Base-by-base conservation (phyloP, 257 asterid genomes). In the Penstemon eatonii region DNA sequence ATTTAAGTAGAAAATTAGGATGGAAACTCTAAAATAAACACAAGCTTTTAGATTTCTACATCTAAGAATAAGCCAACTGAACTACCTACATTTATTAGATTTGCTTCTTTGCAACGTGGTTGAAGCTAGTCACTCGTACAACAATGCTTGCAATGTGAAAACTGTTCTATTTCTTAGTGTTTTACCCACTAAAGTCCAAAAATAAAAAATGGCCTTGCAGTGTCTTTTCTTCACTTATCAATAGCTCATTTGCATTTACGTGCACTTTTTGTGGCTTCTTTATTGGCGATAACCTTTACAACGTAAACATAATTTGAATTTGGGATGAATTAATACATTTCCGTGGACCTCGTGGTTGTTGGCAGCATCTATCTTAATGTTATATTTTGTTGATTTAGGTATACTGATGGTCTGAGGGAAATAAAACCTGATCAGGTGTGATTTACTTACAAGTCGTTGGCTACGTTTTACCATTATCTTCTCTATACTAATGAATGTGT, bases 361-460 rank as follows among this genome's bases (percentile, higher is more conserved):
- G 25, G 67, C 53, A 25, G 10, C 15, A 69, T 73, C 42, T 12
- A 11, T 64, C 44, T 60, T 47, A 54, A 47, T 63, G 45, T 60
- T 47, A 8, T 76, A 9, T 64, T 73, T 73, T 75, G 69, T 65
- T 69, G 73, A 50, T 81, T 55, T 86, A 92, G 98, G 98, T 92
- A 92, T 66, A 90, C 96, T 42, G 98, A 92, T 73, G 76, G 87
- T 58, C 77, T 92, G 80, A 72, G 71, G 73, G 95, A 79, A 60
- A 71, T 92, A 69, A 78, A 85, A 67, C 89, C 88, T 67, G 85
- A 85, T 80, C 97, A 90, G 96, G 98, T 92, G 71, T 68, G 84
- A 41, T 68, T 73, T 72, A 25, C 66, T 56, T 66, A 61, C 75
- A 36, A 59, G 6, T 51, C 39, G 2, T 45, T 60, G 50, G 51